phyloP scores from a whole-genome alignment of 129 eudicot species.

The Saussurea involucrata region DNA sequence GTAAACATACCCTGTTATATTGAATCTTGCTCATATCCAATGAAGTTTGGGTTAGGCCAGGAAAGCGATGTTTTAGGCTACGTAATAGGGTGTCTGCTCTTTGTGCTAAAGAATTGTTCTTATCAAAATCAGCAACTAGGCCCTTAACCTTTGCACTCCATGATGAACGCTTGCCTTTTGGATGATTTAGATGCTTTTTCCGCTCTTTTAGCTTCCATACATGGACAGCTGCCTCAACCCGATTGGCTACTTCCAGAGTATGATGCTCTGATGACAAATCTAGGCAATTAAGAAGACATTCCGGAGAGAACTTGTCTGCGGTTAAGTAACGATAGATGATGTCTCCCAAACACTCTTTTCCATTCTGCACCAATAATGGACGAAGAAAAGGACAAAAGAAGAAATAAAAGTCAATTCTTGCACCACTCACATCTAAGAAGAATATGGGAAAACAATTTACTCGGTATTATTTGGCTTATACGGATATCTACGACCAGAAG shows the following conservation, averaged over 20 bases:
- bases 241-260: slow-evolving; percentile 74
- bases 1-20: slow-evolving; percentile 64
- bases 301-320: slow-evolving; percentile 81
- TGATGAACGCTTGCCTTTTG: slow-evolving; percentile 55
- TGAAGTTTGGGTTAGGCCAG: slow-evolving; percentile 92
- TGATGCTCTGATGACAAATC: slow-evolving; percentile 87
- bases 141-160: slow-evolving; percentile 91
- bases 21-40: slow-evolving; percentile 96
- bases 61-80: slow-evolving; percentile 69
- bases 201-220: slow-evolving; percentile 79
- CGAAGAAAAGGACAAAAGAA: background rate
- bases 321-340: slow-evolving; percentile 81
- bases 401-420: background rate
- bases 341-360: slow-evolving; percentile 88
- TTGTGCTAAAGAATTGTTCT: slow-evolving; percentile 50
- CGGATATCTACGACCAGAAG: background rate
- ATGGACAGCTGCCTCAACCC: slow-evolving; percentile 86
- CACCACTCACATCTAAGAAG: background rate
- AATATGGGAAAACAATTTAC: background rate
- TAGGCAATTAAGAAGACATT: slow-evolving; percentile 88
- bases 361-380: slow-evolving; percentile 53
- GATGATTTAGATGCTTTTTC: slow-evolving; percentile 42
- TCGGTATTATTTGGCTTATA: background rate
- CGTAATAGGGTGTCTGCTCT: slow-evolving; percentile 80
- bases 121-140: slow-evolving; percentile 63